Evolutionary conservation across 2,329 filamentous ascomycete species (phyloP).

Genomic region (Trichophyton schoenleinii): DNA sequence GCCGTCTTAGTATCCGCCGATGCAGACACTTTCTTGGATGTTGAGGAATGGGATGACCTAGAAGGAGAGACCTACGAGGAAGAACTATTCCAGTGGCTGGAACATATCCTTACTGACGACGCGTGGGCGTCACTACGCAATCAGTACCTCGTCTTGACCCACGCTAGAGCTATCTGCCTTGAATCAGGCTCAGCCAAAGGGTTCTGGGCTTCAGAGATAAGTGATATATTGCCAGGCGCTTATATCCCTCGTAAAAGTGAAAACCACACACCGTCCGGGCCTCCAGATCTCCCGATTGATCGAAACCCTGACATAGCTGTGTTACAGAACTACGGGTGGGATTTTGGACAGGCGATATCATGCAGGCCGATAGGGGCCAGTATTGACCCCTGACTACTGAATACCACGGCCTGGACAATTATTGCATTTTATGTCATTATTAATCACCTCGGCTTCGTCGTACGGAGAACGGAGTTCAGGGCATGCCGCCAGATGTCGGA

Average conservation of each 20-base stretch:
- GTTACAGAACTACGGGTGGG: constrained; percentile 12
- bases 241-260: background rate
- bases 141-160: constrained; percentile 20
- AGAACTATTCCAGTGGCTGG: constrained; percentile 38
- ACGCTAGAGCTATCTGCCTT: constrained; percentile 24
- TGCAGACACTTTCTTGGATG: background rate
- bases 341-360: constrained; percentile 17
- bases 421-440: background rate
- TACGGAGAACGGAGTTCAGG: background rate
- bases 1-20: constrained; percentile 21
- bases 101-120: constrained; percentile 33
- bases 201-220: constrained; percentile 4
- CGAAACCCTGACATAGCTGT: constrained; percentile 1
- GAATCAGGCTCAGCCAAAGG: constrained; percentile 11
- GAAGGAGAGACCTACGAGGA: constrained; percentile 27
- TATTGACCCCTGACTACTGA: background rate
- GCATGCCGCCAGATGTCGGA: background rate
- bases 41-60: constrained; percentile 10
- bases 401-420: background rate
- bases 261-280: no score
- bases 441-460: background rate
- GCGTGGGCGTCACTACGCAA: constrained; percentile 25
- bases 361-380: constrained; percentile 22
- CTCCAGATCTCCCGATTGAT: background rate
- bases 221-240: background rate